These are phyloP conservation scores for Candida vartiovaarae DNA, from an alignment of 805 yeast species.

Conservation along the genomic window DNA sequence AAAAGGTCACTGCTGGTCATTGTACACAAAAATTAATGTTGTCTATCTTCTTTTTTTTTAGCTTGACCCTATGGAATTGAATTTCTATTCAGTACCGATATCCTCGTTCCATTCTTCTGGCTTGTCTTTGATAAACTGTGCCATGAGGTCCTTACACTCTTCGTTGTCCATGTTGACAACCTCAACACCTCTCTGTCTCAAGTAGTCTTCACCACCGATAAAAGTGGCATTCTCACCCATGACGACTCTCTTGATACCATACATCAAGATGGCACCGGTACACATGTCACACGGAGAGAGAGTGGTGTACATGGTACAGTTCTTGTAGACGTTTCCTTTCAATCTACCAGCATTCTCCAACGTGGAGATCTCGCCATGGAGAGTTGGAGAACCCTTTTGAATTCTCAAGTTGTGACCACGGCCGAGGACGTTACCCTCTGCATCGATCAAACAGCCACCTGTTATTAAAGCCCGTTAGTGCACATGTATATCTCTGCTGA, in stretches of 20 bases:
- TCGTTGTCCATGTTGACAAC: constrained; percentile 53
- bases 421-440: constrained; percentile 77
- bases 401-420: constrained; percentile 87
- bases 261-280: constrained; percentile 84
- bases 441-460: constrained; percentile 66
- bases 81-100: constrained; percentile 43
- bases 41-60: no score
- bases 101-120: constrained; percentile 82
- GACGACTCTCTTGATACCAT: constrained; percentile 82
- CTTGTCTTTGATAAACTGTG: constrained; percentile 65
- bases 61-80: no score
- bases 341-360: constrained; percentile 89
- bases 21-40: no score
- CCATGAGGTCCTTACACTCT: constrained; percentile 67
- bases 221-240: constrained; percentile 84
- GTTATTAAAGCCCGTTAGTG: not conserved
- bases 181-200: constrained; percentile 62
- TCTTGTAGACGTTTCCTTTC: constrained; percentile 68
- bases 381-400: constrained; percentile 74
- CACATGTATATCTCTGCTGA: not conserved
- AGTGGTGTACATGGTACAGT: constrained; percentile 84
- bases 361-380: constrained; percentile 90
- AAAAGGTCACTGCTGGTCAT: no score
- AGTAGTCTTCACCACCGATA: constrained; percentile 74
- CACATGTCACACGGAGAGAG: constrained; percentile 95